Evolutionary conservation across 768 basidiomycete genomes (phyloP).

Genomic region (Amanita jacksonii): DNA sequence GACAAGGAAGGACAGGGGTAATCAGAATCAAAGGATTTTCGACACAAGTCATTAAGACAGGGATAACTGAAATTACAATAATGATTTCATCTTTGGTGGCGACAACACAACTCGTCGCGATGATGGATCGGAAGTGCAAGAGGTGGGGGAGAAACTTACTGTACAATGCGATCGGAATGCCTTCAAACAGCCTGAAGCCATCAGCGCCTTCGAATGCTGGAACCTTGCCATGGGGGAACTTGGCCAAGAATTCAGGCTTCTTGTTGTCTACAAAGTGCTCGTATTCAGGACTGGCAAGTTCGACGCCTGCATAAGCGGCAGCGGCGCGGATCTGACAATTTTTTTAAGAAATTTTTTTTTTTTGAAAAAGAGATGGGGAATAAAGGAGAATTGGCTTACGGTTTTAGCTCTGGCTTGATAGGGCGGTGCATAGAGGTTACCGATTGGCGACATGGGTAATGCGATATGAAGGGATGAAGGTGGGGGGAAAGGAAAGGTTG

Average conservation of each 20-base stretch:
- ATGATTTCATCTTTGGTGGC: constrained; percentile 17
- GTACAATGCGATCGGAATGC: constrained; percentile 55
- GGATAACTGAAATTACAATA: constrained; percentile 12
- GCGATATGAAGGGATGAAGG: too few relatives aligned
- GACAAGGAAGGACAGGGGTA: too few relatives aligned
- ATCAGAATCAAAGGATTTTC: constrained; percentile 35
- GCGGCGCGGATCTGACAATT: constrained; percentile 37
- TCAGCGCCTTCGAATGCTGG: constrained; percentile 72
- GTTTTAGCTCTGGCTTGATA: too few relatives aligned
- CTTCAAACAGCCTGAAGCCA: constrained; percentile 58
- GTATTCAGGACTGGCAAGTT: constrained; percentile 48
- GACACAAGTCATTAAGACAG: constrained; percentile 26
- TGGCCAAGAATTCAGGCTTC: constrained; percentile 56
- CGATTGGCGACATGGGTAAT: too few relatives aligned
- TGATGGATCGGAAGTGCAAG: constrained; percentile 24
- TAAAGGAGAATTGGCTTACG: too few relatives aligned
- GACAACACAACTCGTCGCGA: constrained; percentile 25
- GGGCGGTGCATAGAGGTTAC: too few relatives aligned
- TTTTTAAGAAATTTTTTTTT: constrained; percentile 11
- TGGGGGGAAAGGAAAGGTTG: too few relatives aligned
- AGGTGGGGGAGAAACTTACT: constrained; percentile 70
- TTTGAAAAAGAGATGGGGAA: too few relatives aligned
- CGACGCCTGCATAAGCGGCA: constrained; percentile 51
- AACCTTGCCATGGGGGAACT: constrained; percentile 79
- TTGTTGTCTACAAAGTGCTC: constrained; percentile 58